phyloP scores from a whole-genome alignment of 2,329 filamentous ascomycete genomes.

The Pestalotiopsis sp. region DNA sequence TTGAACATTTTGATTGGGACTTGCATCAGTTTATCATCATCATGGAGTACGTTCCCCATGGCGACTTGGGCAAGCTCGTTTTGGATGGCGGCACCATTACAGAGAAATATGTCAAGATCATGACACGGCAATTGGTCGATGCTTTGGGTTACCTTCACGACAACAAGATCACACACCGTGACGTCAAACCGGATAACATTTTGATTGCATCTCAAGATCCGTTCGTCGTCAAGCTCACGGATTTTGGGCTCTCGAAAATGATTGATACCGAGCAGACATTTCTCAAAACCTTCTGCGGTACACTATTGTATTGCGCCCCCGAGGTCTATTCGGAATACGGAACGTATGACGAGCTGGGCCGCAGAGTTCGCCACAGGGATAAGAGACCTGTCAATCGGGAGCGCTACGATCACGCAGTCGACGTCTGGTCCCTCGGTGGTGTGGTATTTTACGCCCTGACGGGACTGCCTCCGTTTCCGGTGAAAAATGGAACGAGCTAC shows the following conservation, averaged over 20 bases:
- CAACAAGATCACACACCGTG: conserved; percentile 92
- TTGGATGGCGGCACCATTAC: conserved; percentile 61
- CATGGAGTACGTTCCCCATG: conserved; percentile 88
- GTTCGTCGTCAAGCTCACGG: conserved; percentile 85
- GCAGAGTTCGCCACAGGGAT: conserved; percentile 64
- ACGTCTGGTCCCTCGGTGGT: conserved; percentile 94
- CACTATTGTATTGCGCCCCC: conserved; percentile 91
- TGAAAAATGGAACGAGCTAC: conserved; percentile 74
- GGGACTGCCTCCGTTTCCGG: conserved; percentile 78
- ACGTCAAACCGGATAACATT: conserved; percentile 98
- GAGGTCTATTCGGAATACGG: conserved; percentile 84
- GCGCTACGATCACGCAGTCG: conserved; percentile 88
- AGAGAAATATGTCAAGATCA: conserved; percentile 70
- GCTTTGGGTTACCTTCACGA: conserved; percentile 86
- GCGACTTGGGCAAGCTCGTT: conserved; percentile 80
- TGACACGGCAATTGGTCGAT: conserved; percentile 76
- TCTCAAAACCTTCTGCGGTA: conserved; percentile 94
- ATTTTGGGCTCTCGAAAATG: conserved; percentile 96
- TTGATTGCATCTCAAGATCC: conserved; percentile 75
- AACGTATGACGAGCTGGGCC: conserved; percentile 71
- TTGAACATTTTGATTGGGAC: conserved; percentile 84
- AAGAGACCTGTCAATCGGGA: conserved; percentile 56
- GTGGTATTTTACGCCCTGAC: conserved; percentile 89
- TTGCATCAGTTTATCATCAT: conserved; percentile 90
- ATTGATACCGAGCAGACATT: conserved; percentile 90